Percentiles rank a stretch among this genome's conserved stretches.
Conservation (phyloP, 2,329 filamentous ascomycete genomes). For the Neopestalotiopsis clavispora region DNA sequence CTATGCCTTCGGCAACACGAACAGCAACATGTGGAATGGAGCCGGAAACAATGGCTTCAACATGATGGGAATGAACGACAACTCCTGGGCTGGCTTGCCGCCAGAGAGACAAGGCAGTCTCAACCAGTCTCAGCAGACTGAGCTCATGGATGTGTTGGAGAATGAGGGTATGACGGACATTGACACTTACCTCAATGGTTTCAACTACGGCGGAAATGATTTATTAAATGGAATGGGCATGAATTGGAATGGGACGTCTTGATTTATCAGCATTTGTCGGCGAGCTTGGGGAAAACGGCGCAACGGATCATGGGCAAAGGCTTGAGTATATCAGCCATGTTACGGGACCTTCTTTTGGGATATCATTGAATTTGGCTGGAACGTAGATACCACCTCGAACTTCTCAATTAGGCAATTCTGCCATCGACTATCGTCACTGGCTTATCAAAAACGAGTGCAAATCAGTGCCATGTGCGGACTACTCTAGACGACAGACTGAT, state of each 20-base stretch:
- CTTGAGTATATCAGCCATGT: not conserved
- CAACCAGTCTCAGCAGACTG: slow-evolving; percentile 80
- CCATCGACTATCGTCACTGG: not conserved
- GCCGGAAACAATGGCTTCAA: slow-evolving; percentile 28
- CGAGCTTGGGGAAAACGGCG: slow-evolving; percentile 7
- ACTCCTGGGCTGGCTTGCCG: slow-evolving; percentile 32
- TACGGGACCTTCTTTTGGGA: slow-evolving; percentile 4
- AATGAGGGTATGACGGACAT: slow-evolving; percentile 68
- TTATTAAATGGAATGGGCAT: not conserved
- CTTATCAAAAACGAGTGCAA: too few species aligned
- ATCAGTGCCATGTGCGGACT: too few species aligned
- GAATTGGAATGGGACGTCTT: slow-evolving; percentile 9
- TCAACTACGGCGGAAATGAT: slow-evolving; percentile 25
- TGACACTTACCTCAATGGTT: slow-evolving; percentile 59
- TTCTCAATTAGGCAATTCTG: not conserved
- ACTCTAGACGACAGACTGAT: too few species aligned
- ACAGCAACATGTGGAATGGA: slow-evolving; percentile 35
- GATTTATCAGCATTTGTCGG: slow-evolving; percentile 6
- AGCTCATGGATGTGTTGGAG: slow-evolving; percentile 82
- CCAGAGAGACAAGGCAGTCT: slow-evolving; percentile 69
- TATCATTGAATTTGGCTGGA: slow-evolving; percentile 4
- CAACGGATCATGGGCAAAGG: not conserved
- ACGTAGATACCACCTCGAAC: slow-evolving; percentile 7
- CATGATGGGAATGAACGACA: slow-evolving; percentile 28
- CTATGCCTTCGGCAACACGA: slow-evolving; percentile 51